Evolutionary conservation across 116 monocot species (phyloP), one percentile per base, ranked within the genome.

Genomic region (Dioscorea cayenensis): DNA sequence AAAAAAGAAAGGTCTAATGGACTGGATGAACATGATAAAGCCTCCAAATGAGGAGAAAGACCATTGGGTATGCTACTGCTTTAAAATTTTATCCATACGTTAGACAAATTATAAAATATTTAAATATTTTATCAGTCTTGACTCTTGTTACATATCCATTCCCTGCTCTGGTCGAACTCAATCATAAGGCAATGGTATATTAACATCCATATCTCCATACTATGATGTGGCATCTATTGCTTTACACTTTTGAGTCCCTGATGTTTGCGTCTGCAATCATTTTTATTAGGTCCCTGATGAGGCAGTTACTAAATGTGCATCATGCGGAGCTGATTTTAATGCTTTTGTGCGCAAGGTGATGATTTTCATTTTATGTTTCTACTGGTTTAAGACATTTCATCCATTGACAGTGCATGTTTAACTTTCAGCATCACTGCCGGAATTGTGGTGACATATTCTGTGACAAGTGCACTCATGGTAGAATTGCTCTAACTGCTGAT

Each of bases 401-500:
- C 3, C 52, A 12, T 18, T 74, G 58, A 70, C 75, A 68, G 66
- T 2, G 35, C 43, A 11, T 75, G 14, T 22, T 74, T 38, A 55
- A 49, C 23, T 77, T 78, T 81, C 87, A 95, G 95, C 95, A 95
- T 82, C 95, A 95, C 66, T 95, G 95, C 73, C 79, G 95, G 67
- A 95, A 92, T 63, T 95, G 95, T 84, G 95, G 95, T 50, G 92
- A 95, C 77, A 95, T 95, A 64, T 95, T 92, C 78, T 95, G 95
- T 71, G 95, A 95, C 73, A 95, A 95, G 71, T 95, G 95, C 67
- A 92, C 84, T 28, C 87, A 83, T 77, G 95, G 92, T 75, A 89
- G 95, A 85, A 87, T 79, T 85, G 85, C 95, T 78, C 90, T 95
- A 5, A 92, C 92, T 77, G 83, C 90, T 25, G 95, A 95, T 77